phyloP scores from a whole-genome alignment of 768 basidiomycete genomes.

The Ramaria sp. region DNA sequence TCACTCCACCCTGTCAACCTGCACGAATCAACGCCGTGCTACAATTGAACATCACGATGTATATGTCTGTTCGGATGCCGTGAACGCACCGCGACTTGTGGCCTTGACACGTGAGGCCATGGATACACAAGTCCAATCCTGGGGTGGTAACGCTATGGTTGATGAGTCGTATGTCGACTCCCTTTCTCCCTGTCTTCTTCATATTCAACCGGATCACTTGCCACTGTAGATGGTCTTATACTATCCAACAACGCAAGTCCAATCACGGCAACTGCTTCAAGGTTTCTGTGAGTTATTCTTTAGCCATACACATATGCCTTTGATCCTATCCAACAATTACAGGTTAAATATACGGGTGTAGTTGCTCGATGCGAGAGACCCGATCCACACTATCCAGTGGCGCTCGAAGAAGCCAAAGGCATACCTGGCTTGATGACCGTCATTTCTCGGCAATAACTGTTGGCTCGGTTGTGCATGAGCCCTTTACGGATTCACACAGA shows the following conservation, averaged over 20 bases:
- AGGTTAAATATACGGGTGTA: slow-evolving; percentile 56
- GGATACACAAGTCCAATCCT: slow-evolving; percentile 34
- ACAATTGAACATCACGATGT: slow-evolving; percentile 27
- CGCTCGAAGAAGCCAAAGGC: slow-evolving; percentile 45
- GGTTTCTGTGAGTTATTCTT: slow-evolving; percentile 40
- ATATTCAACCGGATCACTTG: neutral
- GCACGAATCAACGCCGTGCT: neutral
- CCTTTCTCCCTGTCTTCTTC: neutral
- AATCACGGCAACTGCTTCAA: slow-evolving; percentile 41
- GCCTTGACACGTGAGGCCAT: slow-evolving; percentile 42
- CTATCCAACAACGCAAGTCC: slow-evolving; percentile 43
- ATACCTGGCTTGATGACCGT: slow-evolving; percentile 74
- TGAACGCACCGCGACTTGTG: slow-evolving; percentile 48
- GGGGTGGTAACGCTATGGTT: slow-evolving; percentile 51
- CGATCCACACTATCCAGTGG: slow-evolving; percentile 55
- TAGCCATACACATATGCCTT: neutral
- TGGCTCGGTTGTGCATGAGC: too few relatives aligned
- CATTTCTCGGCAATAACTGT: slow-evolving; percentile 16
- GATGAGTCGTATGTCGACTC: slow-evolving; percentile 52
- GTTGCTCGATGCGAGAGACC: slow-evolving; percentile 40
- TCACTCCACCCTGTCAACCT: neutral
- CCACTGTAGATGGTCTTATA: slow-evolving; percentile 48
- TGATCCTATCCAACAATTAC: neutral
- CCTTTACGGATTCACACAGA: too few relatives aligned
- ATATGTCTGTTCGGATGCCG: slow-evolving; percentile 51